phyloP scores from a whole-genome alignment of 2,329 filamentous ascomycete genomes.

The Hypomyces rosellus region DNA sequence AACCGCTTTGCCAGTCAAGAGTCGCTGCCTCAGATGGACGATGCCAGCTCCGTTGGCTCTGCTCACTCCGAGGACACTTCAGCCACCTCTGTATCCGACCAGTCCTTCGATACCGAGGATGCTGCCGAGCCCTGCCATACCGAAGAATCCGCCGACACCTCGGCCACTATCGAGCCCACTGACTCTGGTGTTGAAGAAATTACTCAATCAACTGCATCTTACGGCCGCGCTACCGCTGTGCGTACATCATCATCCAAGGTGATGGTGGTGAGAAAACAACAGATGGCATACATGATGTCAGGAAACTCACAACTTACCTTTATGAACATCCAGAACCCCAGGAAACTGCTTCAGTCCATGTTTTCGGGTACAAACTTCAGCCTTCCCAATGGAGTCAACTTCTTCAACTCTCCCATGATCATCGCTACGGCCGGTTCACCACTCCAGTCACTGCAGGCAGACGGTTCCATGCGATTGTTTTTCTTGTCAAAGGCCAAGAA shows the following conservation, averaged over 20 bases:
- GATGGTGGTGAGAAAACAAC: neutral
- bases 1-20: neutral
- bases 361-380: neutral
- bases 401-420: slow-evolving; percentile 9
- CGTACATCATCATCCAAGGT: neutral
- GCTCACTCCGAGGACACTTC: slow-evolving; percentile 7
- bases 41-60: slow-evolving; percentile 4
- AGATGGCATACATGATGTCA: slow-evolving; percentile 4
- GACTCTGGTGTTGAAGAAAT: neutral
- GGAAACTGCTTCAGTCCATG: slow-evolving; percentile 7
- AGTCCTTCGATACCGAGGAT: slow-evolving; percentile 1
- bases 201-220: neutral
- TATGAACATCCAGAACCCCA: slow-evolving; percentile 4
- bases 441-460: neutral
- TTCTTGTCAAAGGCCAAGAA: slow-evolving; percentile 9
- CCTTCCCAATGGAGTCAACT: slow-evolving; percentile 1
- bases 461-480: slow-evolving; percentile 9
- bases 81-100: slow-evolving; percentile 5
- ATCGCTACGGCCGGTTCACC: slow-evolving; percentile 4
- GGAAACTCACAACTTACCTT: slow-evolving; percentile 3
- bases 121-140: neutral
- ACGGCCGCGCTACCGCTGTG: neutral
- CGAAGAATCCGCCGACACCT: neutral
- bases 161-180: neutral
- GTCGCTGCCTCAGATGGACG: slow-evolving; percentile 3